Conservation (phyloP, 345 rosid genomes). For the Isatis tinctoria region DNA sequence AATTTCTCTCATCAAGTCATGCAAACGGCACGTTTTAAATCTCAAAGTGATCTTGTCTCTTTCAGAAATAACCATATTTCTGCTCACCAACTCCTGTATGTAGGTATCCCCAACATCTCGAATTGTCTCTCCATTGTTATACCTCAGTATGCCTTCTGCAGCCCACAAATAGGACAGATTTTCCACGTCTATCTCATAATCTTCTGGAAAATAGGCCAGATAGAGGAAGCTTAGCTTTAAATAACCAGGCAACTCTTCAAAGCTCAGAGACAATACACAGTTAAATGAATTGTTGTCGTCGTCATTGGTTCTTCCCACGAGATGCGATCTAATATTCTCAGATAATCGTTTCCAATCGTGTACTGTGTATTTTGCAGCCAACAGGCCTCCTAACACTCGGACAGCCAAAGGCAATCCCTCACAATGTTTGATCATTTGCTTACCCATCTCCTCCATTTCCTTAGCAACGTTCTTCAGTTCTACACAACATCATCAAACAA, state of each 20-base stretch:
- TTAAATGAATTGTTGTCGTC: neutral
- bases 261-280: neutral
- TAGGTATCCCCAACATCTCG: constrained; percentile 15
- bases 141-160: constrained; percentile 28
- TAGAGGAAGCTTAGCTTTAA: constrained; percentile 17
- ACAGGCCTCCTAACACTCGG: constrained; percentile 7
- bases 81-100: constrained; percentile 25
- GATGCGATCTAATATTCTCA: neutral
- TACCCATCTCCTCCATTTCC: neutral
- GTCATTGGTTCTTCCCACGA: neutral
- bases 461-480: neutral
- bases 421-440: constrained; percentile 16
- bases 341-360: neutral
- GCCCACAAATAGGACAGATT: constrained; percentile 31
- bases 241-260: neutral
- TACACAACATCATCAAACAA: neutral
- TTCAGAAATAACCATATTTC: too few species aligned
- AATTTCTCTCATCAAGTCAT: too few species aligned
- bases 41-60: too few species aligned
- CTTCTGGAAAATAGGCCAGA: constrained; percentile 2
- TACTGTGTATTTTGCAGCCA: neutral
- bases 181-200: neutral
- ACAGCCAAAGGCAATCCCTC: too few species aligned
- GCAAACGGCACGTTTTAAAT: too few species aligned
- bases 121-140: neutral